Evolutionary conservation across 2,329 filamentous ascomycete genomes (phyloP).

Genomic region (Chaetomiaceae sp.): DNA sequence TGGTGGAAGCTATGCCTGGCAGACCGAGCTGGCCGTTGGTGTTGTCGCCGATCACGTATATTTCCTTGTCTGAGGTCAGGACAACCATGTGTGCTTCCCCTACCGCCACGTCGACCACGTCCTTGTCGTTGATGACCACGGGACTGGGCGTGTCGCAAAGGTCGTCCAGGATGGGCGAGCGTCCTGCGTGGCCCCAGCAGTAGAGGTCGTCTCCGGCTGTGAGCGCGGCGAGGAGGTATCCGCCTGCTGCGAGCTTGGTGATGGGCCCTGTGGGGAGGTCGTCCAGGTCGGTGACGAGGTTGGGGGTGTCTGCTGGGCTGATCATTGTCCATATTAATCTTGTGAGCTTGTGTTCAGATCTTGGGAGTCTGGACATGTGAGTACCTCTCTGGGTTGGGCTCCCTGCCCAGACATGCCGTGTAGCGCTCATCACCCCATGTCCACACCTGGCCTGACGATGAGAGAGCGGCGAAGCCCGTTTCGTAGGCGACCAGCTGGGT

Average conservation of each 20-base stretch:
- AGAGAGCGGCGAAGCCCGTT: slow-evolving; percentile 46
- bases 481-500: slow-evolving; percentile 45
- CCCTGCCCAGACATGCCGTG: slow-evolving; percentile 51
- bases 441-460: slow-evolving; percentile 41
- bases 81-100: slow-evolving; percentile 57
- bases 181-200: slow-evolving; percentile 51
- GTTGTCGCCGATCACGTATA: slow-evolving; percentile 56
- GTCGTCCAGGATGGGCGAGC: slow-evolving; percentile 29
- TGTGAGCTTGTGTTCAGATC: neutral
- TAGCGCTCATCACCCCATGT: slow-evolving; percentile 58
- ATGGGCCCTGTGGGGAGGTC: slow-evolving; percentile 50
- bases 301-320: slow-evolving; percentile 45
- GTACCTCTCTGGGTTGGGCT: slow-evolving; percentile 37
- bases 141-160: slow-evolving; percentile 39
- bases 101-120: slow-evolving; percentile 54
- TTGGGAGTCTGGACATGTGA: slow-evolving; percentile 3
- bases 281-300: slow-evolving; percentile 44
- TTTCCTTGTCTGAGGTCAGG: slow-evolving; percentile 43
- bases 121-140: slow-evolving; percentile 43
- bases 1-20: slow-evolving; percentile 16
- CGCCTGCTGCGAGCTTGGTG: slow-evolving; percentile 50
- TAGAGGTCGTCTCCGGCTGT: slow-evolving; percentile 57
- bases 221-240: slow-evolving; percentile 55
- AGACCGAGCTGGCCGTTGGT: slow-evolving; percentile 57
- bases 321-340: no score